A percentile compares a stretch with the other conserved stretches of the same genome.
These are phyloP conservation scores for Acanthamoeba castellanii DNA, from an alignment of 208 protist species.

Conservation along the genomic window DNA sequence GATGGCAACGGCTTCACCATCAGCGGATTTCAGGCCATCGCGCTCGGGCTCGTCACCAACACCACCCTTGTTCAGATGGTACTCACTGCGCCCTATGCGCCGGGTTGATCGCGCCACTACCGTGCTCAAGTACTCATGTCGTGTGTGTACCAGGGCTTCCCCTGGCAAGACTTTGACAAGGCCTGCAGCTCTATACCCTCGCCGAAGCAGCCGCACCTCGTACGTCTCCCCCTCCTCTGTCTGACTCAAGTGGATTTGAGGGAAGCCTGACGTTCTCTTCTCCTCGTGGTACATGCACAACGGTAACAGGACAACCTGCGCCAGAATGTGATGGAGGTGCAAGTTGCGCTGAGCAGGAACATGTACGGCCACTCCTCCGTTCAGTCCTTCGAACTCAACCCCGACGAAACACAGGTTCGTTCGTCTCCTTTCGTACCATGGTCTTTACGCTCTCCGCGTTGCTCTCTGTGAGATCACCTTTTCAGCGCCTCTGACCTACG, in stretches of 20 bases:
- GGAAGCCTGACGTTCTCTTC: not conserved
- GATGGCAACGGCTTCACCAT: conserved; percentile 16
- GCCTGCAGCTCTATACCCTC: conserved; percentile 9
- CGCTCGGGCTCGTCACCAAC: conserved; percentile 7
- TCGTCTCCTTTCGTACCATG: not conserved
- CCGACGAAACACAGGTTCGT: not conserved
- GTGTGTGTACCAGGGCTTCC: not conserved
- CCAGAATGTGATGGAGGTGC: conserved; percentile 3
- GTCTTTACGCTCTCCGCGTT: not conserved
- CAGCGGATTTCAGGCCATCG: conserved; percentile 24
- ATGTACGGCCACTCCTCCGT: conserved; percentile 1
- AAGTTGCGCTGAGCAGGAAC: not conserved
- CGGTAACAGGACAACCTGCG: not conserved
- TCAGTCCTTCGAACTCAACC: not conserved
- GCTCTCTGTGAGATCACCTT: no score
- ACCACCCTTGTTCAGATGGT: not conserved
- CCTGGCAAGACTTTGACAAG: conserved; percentile 29
- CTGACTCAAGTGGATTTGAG: not conserved
- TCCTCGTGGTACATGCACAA: not conserved
- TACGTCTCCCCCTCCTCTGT: not conserved
- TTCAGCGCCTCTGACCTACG: no score
- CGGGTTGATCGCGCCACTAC: no score
- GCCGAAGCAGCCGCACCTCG: conserved; percentile 15
- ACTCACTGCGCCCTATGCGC: not conserved
- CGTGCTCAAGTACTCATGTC: not conserved